A percentile compares a stretch with the other conserved stretches of the same genome.
phyloP scores from a whole-genome alignment of 805 yeast genomes.

The Candida wancherniae region DNA sequence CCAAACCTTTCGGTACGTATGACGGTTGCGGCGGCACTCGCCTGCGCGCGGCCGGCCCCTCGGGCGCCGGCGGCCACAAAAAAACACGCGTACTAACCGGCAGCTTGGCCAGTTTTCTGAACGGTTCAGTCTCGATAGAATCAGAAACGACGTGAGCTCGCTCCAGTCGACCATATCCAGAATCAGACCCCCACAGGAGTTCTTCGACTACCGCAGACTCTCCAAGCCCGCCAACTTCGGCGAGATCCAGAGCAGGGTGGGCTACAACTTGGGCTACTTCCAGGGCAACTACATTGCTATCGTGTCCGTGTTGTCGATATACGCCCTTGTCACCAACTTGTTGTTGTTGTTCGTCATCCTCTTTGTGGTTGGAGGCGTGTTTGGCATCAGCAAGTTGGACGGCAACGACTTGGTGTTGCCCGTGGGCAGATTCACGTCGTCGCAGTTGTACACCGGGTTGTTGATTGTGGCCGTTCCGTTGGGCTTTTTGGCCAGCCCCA shows the following conservation, averaged over 20 bases:
- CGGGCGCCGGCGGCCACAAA: background rate
- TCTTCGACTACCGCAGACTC: conserved; percentile 83
- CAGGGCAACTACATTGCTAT: conserved; percentile 80
- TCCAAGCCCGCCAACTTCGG: conserved; percentile 88
- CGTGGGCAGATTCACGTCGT: conserved; percentile 63
- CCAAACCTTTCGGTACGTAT: conserved; percentile 40
- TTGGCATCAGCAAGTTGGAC: conserved; percentile 69
- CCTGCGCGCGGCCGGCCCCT: too few relatives aligned
- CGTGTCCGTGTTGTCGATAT: conserved; percentile 66
- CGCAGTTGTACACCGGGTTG: conserved; percentile 81
- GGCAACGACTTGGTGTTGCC: conserved; percentile 83
- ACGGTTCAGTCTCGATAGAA: conserved; percentile 22
- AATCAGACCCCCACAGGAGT: conserved; percentile 86
- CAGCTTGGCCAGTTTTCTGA: conserved; percentile 13
- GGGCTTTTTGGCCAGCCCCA: conserved; percentile 83
- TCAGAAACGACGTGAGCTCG: conserved; percentile 27
- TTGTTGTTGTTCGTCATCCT: conserved; percentile 76
- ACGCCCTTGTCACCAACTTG: conserved; percentile 82
- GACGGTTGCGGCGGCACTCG: too few relatives aligned
- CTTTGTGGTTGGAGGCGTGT: conserved; percentile 68
- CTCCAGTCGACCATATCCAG: conserved; percentile 64
- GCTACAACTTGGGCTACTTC: conserved; percentile 81
- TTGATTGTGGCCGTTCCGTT: conserved; percentile 72
- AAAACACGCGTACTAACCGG: conserved; percentile 2
- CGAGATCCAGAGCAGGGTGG: conserved; percentile 83